These are phyloP conservation scores for Clavispora carvajalis DNA, from an alignment of 805 yeast genomes.

Conservation along the genomic window DNA sequence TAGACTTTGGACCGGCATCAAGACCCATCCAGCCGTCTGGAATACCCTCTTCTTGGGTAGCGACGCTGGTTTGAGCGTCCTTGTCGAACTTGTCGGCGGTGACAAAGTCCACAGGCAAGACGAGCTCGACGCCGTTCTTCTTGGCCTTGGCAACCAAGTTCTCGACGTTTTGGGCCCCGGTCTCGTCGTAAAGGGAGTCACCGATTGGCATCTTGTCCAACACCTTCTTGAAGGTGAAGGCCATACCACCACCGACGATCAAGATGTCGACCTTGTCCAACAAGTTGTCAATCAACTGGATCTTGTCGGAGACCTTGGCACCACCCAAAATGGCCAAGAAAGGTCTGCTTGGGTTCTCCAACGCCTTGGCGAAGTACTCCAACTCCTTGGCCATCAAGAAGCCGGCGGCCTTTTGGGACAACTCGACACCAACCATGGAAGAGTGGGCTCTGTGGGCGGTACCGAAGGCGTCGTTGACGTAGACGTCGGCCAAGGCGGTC, in stretches of 20 bases:
- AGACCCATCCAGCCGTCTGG: slow-evolving; percentile 95
- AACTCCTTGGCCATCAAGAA: slow-evolving; percentile 98
- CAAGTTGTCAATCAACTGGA: slow-evolving; percentile 94
- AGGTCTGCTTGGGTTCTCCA: slow-evolving; percentile 97
- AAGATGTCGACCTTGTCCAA: slow-evolving; percentile 92
- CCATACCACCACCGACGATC: slow-evolving; percentile 99
- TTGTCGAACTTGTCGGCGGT: slow-evolving; percentile 92
- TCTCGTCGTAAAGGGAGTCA: slow-evolving; percentile 85
- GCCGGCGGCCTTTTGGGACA: slow-evolving; percentile 97
- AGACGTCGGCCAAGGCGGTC: slow-evolving; percentile 92
- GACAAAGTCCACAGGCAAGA: slow-evolving; percentile 92
- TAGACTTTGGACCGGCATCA: slow-evolving; percentile 90
- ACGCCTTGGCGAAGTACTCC: slow-evolving; percentile 94
- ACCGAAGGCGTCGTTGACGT: slow-evolving; percentile 90
- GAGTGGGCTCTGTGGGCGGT: slow-evolving; percentile 99
- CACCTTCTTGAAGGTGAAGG: slow-evolving; percentile 97
- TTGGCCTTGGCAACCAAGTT: slow-evolving; percentile 92
- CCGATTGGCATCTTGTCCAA: slow-evolving; percentile 83
- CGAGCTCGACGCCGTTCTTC: slow-evolving; percentile 88
- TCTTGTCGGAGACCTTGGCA: slow-evolving; percentile 98
- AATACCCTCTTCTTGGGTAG: slow-evolving; percentile 86
- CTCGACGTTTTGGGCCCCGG: slow-evolving; percentile 94
- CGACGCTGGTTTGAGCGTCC: slow-evolving; percentile 81
- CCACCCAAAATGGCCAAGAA: slow-evolving; percentile 99
- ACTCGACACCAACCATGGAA: slow-evolving; percentile 96